A percentile compares a stretch with the other conserved stretches of the same genome.
These are phyloP conservation scores for Fragilaria crotonensis DNA, from an alignment of 108 stramenopile genomes.

Conservation along the genomic window DNA sequence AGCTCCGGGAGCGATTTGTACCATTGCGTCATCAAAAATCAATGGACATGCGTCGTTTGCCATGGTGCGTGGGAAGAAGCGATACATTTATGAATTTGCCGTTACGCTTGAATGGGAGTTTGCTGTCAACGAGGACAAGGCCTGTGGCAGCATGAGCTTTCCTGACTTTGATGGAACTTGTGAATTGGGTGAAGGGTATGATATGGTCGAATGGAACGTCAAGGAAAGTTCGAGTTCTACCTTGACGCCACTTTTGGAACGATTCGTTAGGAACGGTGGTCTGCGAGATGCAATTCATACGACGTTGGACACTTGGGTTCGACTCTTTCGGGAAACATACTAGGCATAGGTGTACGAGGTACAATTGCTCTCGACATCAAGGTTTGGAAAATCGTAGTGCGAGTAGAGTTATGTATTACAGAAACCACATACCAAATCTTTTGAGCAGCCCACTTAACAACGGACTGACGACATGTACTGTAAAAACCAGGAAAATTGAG, in stretches of 20 bases:
- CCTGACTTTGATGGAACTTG: slow-evolving; percentile 83
- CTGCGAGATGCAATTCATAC: slow-evolving; percentile 58
- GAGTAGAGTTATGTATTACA: not conserved
- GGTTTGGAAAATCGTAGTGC: not conserved
- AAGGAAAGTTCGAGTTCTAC: slow-evolving; percentile 41
- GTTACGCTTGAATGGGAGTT: slow-evolving; percentile 59
- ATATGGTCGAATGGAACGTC: slow-evolving; percentile 56
- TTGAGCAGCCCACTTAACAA: not conserved
- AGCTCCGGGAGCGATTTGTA: slow-evolving; percentile 44
- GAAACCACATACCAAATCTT: not conserved
- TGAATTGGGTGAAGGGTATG: slow-evolving; percentile 73
- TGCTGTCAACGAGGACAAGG: slow-evolving; percentile 27
- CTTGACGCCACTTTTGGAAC: slow-evolving; percentile 52
- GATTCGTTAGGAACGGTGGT: slow-evolving; percentile 69
- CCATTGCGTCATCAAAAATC: slow-evolving; percentile 30
- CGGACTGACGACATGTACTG: not conserved
- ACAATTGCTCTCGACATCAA: no score
- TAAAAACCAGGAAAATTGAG: not conserved
- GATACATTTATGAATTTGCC: slow-evolving; percentile 85
- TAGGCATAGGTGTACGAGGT: slow-evolving; percentile 7
- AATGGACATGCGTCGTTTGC: slow-evolving; percentile 83
- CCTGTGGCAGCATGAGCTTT: slow-evolving; percentile 52
- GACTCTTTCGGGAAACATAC: slow-evolving; percentile 53
- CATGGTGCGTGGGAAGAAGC: slow-evolving; percentile 85
- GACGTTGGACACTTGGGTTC: slow-evolving; percentile 73